Conservation (phyloP, 768 basidiomycete species). For the Boletus pseudopeckii region DNA sequence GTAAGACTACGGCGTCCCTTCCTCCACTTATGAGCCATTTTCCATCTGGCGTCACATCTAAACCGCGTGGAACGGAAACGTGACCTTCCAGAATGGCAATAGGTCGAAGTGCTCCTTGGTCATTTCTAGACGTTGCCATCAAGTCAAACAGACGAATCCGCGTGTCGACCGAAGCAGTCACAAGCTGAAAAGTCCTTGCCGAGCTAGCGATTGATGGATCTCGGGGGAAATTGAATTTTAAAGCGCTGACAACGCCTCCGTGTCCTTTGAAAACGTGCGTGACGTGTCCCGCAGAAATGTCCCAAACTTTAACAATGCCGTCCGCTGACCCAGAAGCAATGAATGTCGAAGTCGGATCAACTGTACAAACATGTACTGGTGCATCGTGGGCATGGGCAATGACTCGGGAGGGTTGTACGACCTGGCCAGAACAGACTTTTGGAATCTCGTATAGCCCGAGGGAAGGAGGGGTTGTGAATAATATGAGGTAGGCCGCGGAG, state of each 20-base stretch:
- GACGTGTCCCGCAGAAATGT: slow-evolving; percentile 78
- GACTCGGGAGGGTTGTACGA: slow-evolving; percentile 67
- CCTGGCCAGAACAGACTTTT: slow-evolving; percentile 39
- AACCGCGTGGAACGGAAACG: slow-evolving; percentile 87
- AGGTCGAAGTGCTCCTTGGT: slow-evolving; percentile 57
- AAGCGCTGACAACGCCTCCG: slow-evolving; percentile 93
- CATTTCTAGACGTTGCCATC: slow-evolving; percentile 55
- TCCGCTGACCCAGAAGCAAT: slow-evolving; percentile 96
- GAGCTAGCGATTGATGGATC: slow-evolving; percentile 48
- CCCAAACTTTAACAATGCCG: slow-evolving; percentile 96
- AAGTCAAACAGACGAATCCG: slow-evolving; percentile 92
- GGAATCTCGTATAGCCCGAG: slow-evolving; percentile 86
- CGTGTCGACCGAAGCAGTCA: slow-evolving; percentile 91
- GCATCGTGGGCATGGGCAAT: slow-evolving; percentile 87
- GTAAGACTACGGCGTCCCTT: slow-evolving; percentile 84
- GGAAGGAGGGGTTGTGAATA: slow-evolving; percentile 78
- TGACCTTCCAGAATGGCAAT: slow-evolving; percentile 90
- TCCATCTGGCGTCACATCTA: slow-evolving; percentile 83
- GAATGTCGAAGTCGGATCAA: slow-evolving; percentile 84
- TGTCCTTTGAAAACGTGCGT: slow-evolving; percentile 97
- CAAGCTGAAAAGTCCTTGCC: slow-evolving; percentile 65
- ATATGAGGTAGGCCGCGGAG: slow-evolving; percentile 66
- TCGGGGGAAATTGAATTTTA: slow-evolving; percentile 78
- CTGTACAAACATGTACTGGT: slow-evolving; percentile 84
- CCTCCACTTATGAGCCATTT: slow-evolving; percentile 90